Base-by-base conservation (phyloP, 768 basidiomycete species). In the Pleurotus djamor region DNA sequence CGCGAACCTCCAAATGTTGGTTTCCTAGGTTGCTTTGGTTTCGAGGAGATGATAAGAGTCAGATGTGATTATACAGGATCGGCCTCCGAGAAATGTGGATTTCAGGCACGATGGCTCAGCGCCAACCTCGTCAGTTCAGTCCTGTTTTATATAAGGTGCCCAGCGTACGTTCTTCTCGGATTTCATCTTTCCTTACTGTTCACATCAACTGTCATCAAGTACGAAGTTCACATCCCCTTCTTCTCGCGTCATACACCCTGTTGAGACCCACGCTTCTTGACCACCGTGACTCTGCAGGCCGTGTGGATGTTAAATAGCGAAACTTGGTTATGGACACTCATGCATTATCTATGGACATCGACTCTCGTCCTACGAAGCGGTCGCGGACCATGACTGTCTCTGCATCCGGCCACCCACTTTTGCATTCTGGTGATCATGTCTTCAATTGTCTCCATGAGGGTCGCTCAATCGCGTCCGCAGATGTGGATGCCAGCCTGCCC, bases 211-310 rank as follows among this genome's bases (percentile, higher is more conserved):
- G 21, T 28, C 21, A 28, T 28, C 21, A 28, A 83, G 81, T 60
- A 65, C 82, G 59, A 83, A 83, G 64, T 72, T 47, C 45, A n/a
- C 45, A 47, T 47, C 45, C 16, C 13, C 21, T 43, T 43, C n/a
- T 10, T n/a, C 41, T 10, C 45, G 45, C 45, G 45, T 47, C 45
- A 17, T 7, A 47, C 7, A 8, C 14, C 45, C 45, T 47, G n/a
- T 7, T 1, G 2, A 16, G 45, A 47, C 45, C 13, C 45, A 1
- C 45, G 13, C 45, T 47, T 47, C 16, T 2, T 47, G 3, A 8
- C 45, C 7, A 12, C 13, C 45, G 45, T n/a, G 38, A 47, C 45
- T 17, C 7, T 12, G n/a, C n/a, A 1, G 9, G 1, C 10, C 16
- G 1, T 47, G 45, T 47, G 10, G 45, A 8, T 17, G 45, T n/a